Evolutionary conservation across 192 early-diverging fungal species (phyloP).

Genomic region (Entophlyctis helioformis): DNA sequence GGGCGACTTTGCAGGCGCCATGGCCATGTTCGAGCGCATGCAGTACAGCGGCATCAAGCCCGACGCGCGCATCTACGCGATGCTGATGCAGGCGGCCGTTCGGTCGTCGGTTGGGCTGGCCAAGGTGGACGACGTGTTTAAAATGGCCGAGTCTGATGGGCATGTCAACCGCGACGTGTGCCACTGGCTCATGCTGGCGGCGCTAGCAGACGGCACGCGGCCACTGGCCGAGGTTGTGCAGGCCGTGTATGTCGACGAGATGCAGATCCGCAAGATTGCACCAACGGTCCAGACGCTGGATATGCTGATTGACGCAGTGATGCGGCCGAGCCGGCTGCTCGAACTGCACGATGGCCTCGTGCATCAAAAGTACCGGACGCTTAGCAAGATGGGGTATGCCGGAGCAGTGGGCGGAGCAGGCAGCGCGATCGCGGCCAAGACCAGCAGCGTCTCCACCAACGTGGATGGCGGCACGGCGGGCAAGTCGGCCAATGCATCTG

Average conservation of each 20-base stretch:
- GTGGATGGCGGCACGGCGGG: too few relatives aligned
- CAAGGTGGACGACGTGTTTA: not conserved
- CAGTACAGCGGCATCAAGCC: slow-evolving; percentile 1
- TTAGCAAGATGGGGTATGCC: too few relatives aligned
- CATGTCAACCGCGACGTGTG: not conserved
- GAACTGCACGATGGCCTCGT: too few relatives aligned
- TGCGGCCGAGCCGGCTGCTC: too few relatives aligned
- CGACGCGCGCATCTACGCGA: not conserved
- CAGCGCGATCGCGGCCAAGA: too few relatives aligned
- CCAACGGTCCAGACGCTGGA: slow-evolving; percentile 1
- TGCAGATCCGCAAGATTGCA: not conserved
- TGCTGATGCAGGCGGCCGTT: slow-evolving; percentile 1
- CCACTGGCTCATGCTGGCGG: slow-evolving; percentile 1
- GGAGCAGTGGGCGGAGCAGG: too few relatives aligned
- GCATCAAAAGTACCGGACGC: too few relatives aligned
- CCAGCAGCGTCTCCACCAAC: too few relatives aligned
- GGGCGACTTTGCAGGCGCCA: slow-evolving; percentile 7
- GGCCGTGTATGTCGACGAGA: not conserved
- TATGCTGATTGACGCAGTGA: too few relatives aligned
- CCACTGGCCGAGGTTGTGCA: slow-evolving; percentile 1
- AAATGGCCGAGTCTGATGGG: slow-evolving; percentile 1
- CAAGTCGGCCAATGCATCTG: too few relatives aligned
- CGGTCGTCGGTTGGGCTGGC: not conserved
- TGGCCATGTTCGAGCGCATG: slow-evolving; percentile 6
- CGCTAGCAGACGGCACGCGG: not conserved